Evolutionary conservation across 306 rosid genomes (phyloP).

Genomic region (Purshia tridentata): DNA sequence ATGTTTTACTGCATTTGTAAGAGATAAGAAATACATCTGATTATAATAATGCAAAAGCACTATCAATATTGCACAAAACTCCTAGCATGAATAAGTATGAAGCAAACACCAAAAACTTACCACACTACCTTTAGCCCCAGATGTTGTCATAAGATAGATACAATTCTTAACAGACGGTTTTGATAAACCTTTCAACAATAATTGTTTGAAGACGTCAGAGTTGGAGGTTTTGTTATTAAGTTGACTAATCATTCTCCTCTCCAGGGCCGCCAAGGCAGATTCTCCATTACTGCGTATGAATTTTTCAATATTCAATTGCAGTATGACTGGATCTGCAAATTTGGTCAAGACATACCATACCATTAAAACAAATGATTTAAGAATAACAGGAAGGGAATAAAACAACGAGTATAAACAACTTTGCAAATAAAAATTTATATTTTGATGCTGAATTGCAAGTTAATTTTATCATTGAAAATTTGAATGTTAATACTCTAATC

Average conservation of each 20-base stretch:
- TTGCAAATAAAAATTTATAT: background rate
- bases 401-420: background rate
- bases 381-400: background rate
- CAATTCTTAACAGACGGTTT: slow-evolving; percentile 84
- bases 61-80: background rate
- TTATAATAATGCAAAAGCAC: background rate
- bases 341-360: slow-evolving; percentile 8
- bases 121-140: slow-evolving; percentile 95
- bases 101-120: slow-evolving; percentile 46
- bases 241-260: slow-evolving; percentile 75
- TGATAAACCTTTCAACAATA: slow-evolving; percentile 65
- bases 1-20: background rate
- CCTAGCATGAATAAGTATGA: background rate
- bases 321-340: slow-evolving; percentile 58
- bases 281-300: slow-evolving; percentile 74
- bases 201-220: slow-evolving; percentile 65
- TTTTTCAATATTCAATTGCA: slow-evolving; percentile 76
- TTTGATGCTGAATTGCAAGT: too few species aligned
- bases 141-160: slow-evolving; percentile 94
- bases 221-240: slow-evolving; percentile 74
- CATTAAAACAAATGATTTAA: background rate
- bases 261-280: slow-evolving; percentile 78
- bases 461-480: background rate
- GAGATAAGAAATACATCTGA: background rate
- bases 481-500: too few species aligned